phyloP scores from a whole-genome alignment of 192 early-diverging fungal species.

The Radiomyces spectabilis region DNA sequence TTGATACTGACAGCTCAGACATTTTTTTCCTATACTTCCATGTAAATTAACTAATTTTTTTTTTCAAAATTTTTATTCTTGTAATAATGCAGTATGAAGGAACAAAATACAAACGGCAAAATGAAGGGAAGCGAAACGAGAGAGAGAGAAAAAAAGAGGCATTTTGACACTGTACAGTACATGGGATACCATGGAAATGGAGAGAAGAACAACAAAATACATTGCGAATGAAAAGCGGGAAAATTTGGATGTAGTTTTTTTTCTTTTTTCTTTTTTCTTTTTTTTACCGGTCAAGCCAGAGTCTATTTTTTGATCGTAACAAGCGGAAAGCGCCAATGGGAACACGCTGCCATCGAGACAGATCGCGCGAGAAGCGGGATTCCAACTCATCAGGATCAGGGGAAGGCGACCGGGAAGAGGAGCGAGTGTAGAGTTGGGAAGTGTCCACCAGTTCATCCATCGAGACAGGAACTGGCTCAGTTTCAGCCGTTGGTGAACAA shows the following conservation, averaged over 20 bases:
- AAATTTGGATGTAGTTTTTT: background rate
- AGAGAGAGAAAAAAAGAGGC: background rate
- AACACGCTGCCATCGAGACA: slow-evolving; percentile 43
- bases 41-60: too few relatives aligned
- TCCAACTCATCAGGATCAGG: slow-evolving; percentile 19
- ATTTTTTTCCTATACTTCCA: too few relatives aligned
- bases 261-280: background rate
- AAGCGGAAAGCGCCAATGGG: slow-evolving; percentile 44
- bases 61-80: slow-evolving; percentile 7
- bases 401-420: slow-evolving; percentile 33
- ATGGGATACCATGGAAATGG: too few relatives aligned
- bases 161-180: too few relatives aligned
- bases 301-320: slow-evolving; percentile 18
- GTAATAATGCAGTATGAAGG: background rate
- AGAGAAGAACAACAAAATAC: background rate
- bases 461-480: slow-evolving; percentile 6
- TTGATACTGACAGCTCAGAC: too few relatives aligned
- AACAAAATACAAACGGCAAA: background rate
- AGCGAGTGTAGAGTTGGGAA: slow-evolving; percentile 35
- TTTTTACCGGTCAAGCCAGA: slow-evolving; percentile 19
- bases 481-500: background rate
- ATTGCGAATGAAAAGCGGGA: background rate
- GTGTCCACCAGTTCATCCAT: slow-evolving; percentile 49
- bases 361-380: slow-evolving; percentile 27
- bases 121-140: background rate